These are phyloP conservation scores for Colletotrichum simmondsii DNA, from an alignment of 2,329 filamentous ascomycete species.

Conservation along the genomic window DNA sequence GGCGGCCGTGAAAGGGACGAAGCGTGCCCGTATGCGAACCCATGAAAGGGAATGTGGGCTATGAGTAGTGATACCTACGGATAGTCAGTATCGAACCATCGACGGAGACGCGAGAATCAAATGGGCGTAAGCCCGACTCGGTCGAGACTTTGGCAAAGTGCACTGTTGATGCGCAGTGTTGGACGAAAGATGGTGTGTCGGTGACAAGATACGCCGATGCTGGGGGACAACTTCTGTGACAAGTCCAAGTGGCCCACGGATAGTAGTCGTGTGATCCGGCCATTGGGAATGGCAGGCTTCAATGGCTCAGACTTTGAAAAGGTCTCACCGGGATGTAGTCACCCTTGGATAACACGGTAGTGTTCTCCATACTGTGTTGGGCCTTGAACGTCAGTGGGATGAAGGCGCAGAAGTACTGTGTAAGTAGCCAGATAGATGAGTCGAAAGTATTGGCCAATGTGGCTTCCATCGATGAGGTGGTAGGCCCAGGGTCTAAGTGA, in stretches of 20 bases:
- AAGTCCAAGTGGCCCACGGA: neutral
- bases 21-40: neutral
- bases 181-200: neutral
- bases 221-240: neutral
- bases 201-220: neutral
- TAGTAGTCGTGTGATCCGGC: neutral
- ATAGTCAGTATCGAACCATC: neutral
- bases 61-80: neutral
- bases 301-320: neutral
- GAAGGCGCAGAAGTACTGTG: no score
- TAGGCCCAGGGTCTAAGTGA: neutral
- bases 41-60: neutral
- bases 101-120: no score
- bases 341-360: neutral
- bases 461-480: conserved; percentile 4
- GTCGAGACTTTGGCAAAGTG: neutral
- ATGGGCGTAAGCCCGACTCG: neutral
- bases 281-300: conserved; percentile 1
- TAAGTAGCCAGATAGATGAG: neutral
- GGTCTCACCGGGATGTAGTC: neutral
- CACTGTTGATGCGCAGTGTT: neutral
- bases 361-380: no score
- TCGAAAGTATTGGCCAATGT: conserved; percentile 9
- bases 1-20: neutral
- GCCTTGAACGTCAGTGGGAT: no score